Base-by-base conservation (phyloP, 805 yeast species). In the Nakazawaea sp. region DNA sequence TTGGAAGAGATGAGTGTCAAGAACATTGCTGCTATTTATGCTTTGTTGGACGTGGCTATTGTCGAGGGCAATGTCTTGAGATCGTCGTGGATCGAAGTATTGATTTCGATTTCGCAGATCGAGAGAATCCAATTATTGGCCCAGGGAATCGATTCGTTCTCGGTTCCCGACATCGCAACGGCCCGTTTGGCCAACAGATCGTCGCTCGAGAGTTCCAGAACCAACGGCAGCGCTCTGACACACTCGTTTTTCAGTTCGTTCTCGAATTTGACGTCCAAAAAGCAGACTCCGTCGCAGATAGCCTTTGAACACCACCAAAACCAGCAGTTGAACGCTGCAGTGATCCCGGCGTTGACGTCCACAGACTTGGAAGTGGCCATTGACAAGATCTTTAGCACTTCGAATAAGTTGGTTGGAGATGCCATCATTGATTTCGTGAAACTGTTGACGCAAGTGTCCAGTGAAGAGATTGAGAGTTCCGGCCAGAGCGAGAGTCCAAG, bases 61-160 rank as follows among this genome's bases (percentile, higher is more conserved):
- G 56, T 72, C 8, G 95, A 87, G 49, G 96, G 96, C n/a, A 72
- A 85, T 42, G 64, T 64, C 41, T 64, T 92, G 46, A 72, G 72
- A 35, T 67, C 68, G 4, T 80, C 96, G 1, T 92, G 99, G 99
- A 75, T 71, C 43, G 90, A 83, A 47, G 70, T 92, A 18, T 67
- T 92, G 46, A 70, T 81, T 2, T 77, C 88, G 2, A 78, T 89
- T 35, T 87, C 97, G 2, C 97, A 90, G 59, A 74, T 92, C 33
- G 98, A 94, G 57, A 72, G 97, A 53, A 64, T 88, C 40, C 96
- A 88, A 57, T 64, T 92, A 35, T 78, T 89, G 35, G 84, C 95
- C 0, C 80, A 84, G 47, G 97, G 97, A 37, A 74, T 86, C 36
- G 86, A 85, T 43, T 86, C 90, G 18, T 81, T 78, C 23, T 69